phyloP scores from a whole-genome alignment of 805 yeast species.

The Metschnikowia similis region DNA sequence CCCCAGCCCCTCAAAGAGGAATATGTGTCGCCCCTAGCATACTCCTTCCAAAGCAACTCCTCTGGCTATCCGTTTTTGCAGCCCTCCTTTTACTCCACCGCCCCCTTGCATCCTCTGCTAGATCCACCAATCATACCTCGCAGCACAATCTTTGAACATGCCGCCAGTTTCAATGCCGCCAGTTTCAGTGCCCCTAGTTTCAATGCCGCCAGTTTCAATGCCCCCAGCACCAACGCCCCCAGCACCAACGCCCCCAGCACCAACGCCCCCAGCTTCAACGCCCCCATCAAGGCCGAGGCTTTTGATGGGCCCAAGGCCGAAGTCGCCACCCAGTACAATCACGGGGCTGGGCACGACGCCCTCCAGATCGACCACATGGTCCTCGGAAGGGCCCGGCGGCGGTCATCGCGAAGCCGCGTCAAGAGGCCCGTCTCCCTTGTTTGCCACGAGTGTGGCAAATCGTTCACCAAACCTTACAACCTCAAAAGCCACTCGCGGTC shows the following conservation, averaged over 20 bases:
- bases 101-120: neutral
- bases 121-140: neutral
- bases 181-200: neutral
- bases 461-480: conserved; percentile 47
- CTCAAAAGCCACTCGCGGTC: conserved; percentile 48
- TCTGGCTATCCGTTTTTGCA: neutral
- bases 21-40: conserved; percentile 6
- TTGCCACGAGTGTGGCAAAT: conserved; percentile 42
- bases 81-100: conserved; percentile 4
- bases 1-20: conserved; percentile 4
- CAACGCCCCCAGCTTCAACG: neutral
- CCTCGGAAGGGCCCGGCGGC: neutral
- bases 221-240: too few species aligned
- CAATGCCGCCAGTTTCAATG: neutral
- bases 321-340: too few species aligned
- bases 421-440: conserved; percentile 12
- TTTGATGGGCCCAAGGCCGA: too few species aligned
- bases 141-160: neutral
- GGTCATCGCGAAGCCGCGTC: neutral
- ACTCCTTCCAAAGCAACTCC: conserved; percentile 1
- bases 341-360: too few species aligned
- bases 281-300: too few species aligned
- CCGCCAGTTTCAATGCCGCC: neutral
- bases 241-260: neutral
- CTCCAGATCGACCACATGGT: neutral